Conservation (phyloP, 441 rosid genomes). For the Bocquillonia castaneifolia region DNA sequence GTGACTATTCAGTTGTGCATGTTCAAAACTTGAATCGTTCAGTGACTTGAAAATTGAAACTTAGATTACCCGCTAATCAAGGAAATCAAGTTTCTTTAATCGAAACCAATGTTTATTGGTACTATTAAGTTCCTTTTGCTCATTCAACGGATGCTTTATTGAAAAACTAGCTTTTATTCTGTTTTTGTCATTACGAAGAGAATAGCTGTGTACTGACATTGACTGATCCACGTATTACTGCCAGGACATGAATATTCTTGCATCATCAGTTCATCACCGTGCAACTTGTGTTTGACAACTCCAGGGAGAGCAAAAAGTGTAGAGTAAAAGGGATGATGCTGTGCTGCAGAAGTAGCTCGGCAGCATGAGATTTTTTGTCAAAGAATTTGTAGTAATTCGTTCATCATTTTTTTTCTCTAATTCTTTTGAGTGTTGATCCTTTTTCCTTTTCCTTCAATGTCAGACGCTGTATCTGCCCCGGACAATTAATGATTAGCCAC, state of each 20-base stretch:
- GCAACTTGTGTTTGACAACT: conserved; percentile 6
- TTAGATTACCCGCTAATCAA: background rate
- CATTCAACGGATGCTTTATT: background rate
- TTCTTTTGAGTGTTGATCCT: conserved; percentile 21
- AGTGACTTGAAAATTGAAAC: background rate
- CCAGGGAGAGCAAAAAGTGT: conserved; percentile 42
- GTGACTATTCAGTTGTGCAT: background rate
- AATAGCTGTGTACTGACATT: background rate
- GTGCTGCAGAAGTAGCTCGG: conserved; percentile 29
- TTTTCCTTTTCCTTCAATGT: conserved; percentile 18
- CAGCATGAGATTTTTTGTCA: conserved; percentile 22
- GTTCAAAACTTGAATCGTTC: background rate
- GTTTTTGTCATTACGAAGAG: background rate
- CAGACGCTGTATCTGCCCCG: conserved; percentile 20
- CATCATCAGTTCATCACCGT: conserved; percentile 13
- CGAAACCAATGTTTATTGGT: background rate
- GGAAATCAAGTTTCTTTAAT: background rate
- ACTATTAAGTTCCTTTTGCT: background rate
- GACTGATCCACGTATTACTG: background rate
- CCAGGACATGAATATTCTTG: conserved; percentile 26
- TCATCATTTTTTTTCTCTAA: conserved; percentile 31
- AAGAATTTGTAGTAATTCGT: conserved; percentile 44
- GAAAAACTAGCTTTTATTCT: background rate
- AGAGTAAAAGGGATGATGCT: conserved; percentile 36
- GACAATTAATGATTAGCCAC: conserved; percentile 20